A percentile compares a stretch with the other conserved stretches of the same genome.
phyloP scores from a whole-genome alignment of 75 land plant genomes.

The Cunninghamia lanceolata region DNA sequence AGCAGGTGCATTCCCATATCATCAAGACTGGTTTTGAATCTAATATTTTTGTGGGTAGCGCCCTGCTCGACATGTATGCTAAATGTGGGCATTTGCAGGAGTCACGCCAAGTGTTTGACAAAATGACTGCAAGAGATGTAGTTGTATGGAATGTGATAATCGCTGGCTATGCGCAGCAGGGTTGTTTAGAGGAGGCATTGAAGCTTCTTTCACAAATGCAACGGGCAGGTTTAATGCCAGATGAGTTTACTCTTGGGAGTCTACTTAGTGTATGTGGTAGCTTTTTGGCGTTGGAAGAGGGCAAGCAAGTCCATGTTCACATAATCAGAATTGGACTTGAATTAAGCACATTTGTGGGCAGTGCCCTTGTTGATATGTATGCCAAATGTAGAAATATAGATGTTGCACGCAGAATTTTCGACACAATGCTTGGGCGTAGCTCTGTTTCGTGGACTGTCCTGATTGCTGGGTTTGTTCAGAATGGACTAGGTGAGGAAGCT shows the following conservation, averaged over 20 bases:
- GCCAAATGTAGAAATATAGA: slow-evolving; percentile 46
- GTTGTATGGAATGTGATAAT: slow-evolving; percentile 61
- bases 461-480: slow-evolving; percentile 44
- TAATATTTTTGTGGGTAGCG: slow-evolving; percentile 37
- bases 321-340: slow-evolving; percentile 31
- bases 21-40: slow-evolving; percentile 24
- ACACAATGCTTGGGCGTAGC: slow-evolving; percentile 23
- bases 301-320: slow-evolving; percentile 38
- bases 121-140: slow-evolving; percentile 21
- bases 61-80: slow-evolving; percentile 64
- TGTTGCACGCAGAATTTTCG: slow-evolving; percentile 43
- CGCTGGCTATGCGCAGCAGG: slow-evolving; percentile 36
- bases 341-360: slow-evolving; percentile 35
- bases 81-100: slow-evolving; percentile 46
- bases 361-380: slow-evolving; percentile 70
- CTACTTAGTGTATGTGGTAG: slow-evolving; percentile 42
- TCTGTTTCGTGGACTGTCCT: slow-evolving; percentile 58
- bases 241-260: slow-evolving; percentile 45
- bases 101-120: slow-evolving; percentile 37
- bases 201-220: slow-evolving; percentile 34
- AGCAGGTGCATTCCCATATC: slow-evolving; percentile 40
- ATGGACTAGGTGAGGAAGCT: slow-evolving; percentile 50
- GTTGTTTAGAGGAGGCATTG: slow-evolving; percentile 31
- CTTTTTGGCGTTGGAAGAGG: slow-evolving; percentile 30
- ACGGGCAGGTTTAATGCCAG: slow-evolving; percentile 29